Evolutionary conservation across 1,284 basidiomycete genomes (phyloP), one percentile per base, ranked within the genome.

Genomic region (Ganoderma resinaceum): DNA sequence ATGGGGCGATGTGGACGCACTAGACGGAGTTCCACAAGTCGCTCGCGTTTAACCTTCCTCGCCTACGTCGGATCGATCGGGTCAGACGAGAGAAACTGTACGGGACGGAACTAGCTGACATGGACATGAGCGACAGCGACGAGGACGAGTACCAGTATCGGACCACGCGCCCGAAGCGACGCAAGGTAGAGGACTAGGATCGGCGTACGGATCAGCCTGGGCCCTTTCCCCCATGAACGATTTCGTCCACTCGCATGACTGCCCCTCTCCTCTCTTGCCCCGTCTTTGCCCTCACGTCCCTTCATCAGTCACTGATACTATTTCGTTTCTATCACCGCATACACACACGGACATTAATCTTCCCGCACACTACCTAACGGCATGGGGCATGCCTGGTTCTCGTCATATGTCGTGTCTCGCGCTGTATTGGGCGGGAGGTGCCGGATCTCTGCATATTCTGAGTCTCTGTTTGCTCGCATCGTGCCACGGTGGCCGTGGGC

Each of bases 21-120:
- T 70, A 93, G 91, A 88, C 82, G 72, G 89, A 90, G 42, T 93
- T 93, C 74, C 82, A 90, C 72, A 90, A 86, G 76, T 86, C 86
- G 3, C 78, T 93, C 61, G 81, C 83, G 6, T 70, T 79, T 16
- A 82, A 87, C 67, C 81, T 93, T 57, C 86, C 88, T n/a, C 80
- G 83, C 49, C 77, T 93, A 68, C 89, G 90, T 38, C 88, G 87
- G 76, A 74, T 84, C 20, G 89, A 90, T 73, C 79, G 81, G 59
- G 83, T 84, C 62, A 83, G 85, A 72, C 84, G 85, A 38, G 81
- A 81, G 65, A 80, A 80, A 64, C 78, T 84, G 29, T 84, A 85
- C 61, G 82, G 84, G 1, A 77, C 79, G 31, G 84, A 83, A 52
- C 80, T 81, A 40, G 76, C 78, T 11, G 80, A 82, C 66, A 83